phyloP scores from a whole-genome alignment of 148 eudicot genomes.

The Dianthus caryophyllus region DNA sequence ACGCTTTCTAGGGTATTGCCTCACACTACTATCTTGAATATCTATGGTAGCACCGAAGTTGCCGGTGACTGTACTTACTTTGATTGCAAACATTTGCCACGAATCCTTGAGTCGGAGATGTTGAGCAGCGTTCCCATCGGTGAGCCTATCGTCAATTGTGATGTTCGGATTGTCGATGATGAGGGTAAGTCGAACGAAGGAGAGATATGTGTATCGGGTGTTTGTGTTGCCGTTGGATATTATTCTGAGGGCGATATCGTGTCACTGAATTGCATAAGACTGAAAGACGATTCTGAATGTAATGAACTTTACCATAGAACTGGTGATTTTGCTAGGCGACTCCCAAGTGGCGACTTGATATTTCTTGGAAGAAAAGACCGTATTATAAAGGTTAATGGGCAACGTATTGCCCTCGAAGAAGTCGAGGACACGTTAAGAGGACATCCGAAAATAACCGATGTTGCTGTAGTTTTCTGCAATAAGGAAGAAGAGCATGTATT shows the following conservation, averaged over 20 bases:
- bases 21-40: slow-evolving; percentile 59
- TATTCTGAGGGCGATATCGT: slow-evolving; percentile 28
- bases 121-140: slow-evolving; percentile 77
- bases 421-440: slow-evolving; percentile 60
- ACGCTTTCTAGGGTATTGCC: slow-evolving; percentile 54
- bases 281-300: slow-evolving; percentile 32
- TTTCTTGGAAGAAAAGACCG: slow-evolving; percentile 88
- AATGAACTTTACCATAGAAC: slow-evolving; percentile 48
- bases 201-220: slow-evolving; percentile 70
- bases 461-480: slow-evolving; percentile 55
- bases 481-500: slow-evolving; percentile 39
- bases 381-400: slow-evolving; percentile 70
- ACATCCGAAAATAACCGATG: slow-evolving; percentile 55
- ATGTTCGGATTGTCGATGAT: slow-evolving; percentile 53
- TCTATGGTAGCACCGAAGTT: slow-evolving; percentile 96
- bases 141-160: slow-evolving; percentile 59
- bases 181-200: slow-evolving; percentile 48
- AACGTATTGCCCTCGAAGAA: slow-evolving; percentile 81
- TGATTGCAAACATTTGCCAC: slow-evolving; percentile 62
- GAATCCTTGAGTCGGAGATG: slow-evolving; percentile 49
- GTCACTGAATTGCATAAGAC: slow-evolving; percentile 35
- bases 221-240: slow-evolving; percentile 71
- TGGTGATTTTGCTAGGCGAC: slow-evolving; percentile 75
- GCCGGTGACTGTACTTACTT: slow-evolving; percentile 92
- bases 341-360: slow-evolving; percentile 62